A percentile compares a stretch with the other conserved stretches of the same genome.
Evolutionary conservation across 805 yeast genomes (phyloP).

Genomic region (Wilhelminamyces savonicus): DNA sequence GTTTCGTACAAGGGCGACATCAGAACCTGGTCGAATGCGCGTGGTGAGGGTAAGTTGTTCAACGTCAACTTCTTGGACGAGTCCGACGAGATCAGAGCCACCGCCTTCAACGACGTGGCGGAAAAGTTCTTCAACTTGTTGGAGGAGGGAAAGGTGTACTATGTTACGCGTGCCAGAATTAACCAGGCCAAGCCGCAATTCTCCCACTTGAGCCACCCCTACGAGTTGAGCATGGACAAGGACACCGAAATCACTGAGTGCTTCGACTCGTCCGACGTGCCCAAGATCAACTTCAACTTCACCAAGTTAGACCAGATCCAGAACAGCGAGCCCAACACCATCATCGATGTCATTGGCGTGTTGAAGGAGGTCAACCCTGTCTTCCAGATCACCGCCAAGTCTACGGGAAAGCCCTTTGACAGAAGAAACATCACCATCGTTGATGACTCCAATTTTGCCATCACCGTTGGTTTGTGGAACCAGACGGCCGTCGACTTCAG

Average conservation of each 20-base stretch:
- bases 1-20: constrained; percentile 84
- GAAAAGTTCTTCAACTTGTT: constrained; percentile 69
- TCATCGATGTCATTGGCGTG: constrained; percentile 84
- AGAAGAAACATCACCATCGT: constrained; percentile 85
- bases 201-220: constrained; percentile 78
- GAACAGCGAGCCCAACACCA: constrained; percentile 60
- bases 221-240: constrained; percentile 76
- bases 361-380: constrained; percentile 70
- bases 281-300: constrained; percentile 73
- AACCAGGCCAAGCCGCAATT: constrained; percentile 82
- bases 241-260: constrained; percentile 73
- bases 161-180: constrained; percentile 73
- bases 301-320: constrained; percentile 62
- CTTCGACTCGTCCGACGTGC: constrained; percentile 56
- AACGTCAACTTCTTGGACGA: constrained; percentile 86
- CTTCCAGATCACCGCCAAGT: constrained; percentile 74
- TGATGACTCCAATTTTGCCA: constrained; percentile 73
- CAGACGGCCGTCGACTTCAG: constrained; percentile 74
- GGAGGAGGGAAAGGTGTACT: constrained; percentile 87
- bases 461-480: constrained; percentile 87
- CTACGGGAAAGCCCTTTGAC: constrained; percentile 86
- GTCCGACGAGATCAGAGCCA: constrained; percentile 92
- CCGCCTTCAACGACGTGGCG: constrained; percentile 86
- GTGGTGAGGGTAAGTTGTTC: constrained; percentile 88
- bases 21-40: constrained; percentile 78